Conservation (phyloP, 2,329 filamentous ascomycete species). For the Paracorniculantispora psalliotae region DNA sequence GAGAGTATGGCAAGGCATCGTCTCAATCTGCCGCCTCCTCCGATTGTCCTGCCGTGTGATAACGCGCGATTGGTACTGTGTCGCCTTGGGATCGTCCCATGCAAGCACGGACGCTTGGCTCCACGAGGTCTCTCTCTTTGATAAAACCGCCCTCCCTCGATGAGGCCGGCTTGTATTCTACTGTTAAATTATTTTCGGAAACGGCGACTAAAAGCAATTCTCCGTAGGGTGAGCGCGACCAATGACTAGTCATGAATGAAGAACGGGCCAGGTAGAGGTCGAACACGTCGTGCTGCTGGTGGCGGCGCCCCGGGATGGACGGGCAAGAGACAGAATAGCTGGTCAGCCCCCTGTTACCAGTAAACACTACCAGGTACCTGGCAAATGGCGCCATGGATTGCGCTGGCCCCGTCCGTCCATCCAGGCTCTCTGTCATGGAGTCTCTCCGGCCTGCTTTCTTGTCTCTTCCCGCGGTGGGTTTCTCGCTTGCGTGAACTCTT, state of each 20-base stretch:
- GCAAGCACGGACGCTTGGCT: not conserved
- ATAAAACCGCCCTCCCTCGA: too few relatives aligned
- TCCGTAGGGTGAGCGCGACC: not conserved
- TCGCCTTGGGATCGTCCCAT: not conserved
- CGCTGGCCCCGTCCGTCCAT: too few relatives aligned
- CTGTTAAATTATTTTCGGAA: too few relatives aligned
- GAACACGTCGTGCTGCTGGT: too few relatives aligned
- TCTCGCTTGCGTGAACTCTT: too few relatives aligned
- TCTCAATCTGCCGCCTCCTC: not conserved
- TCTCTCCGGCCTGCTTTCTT: not conserved
- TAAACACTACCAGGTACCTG: not conserved
- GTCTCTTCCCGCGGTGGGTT: not conserved
- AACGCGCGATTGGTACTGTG: not conserved
- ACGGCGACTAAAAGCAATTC: too few relatives aligned
- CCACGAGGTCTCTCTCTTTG: not conserved
- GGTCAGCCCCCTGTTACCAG: not conserved
- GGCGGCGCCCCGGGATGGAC: too few relatives aligned
- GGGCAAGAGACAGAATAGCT: not conserved
- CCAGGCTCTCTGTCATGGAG: not conserved
- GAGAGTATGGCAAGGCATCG: not conserved
- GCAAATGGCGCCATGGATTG: not conserved
- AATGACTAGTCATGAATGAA: not conserved
- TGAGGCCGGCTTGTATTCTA: too few relatives aligned
- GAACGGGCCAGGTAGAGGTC: not conserved
- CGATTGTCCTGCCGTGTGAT: not conserved